Percentiles rank a stretch among this genome's conserved stretches.
These are phyloP conservation scores for Marsdenia floribunda DNA, from an alignment of 257 asterid genomes.

Conservation along the genomic window DNA sequence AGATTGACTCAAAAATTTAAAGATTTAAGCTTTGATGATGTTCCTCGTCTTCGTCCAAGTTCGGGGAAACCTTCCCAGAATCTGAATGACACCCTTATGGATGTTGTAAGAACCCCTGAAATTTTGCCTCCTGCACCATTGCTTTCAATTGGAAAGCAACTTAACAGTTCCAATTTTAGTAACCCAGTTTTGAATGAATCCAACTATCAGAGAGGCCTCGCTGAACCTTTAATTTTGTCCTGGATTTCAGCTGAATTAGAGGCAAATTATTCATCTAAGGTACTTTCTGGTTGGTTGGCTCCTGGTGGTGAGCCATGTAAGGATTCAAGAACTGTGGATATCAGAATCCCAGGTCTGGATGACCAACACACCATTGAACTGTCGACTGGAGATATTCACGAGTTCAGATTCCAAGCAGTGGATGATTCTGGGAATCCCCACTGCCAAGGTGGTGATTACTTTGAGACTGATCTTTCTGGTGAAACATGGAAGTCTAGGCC, in stretches of 20 bases:
- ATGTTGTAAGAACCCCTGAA: slow-evolving; percentile 24
- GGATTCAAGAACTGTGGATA: slow-evolving; percentile 55
- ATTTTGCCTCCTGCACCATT: slow-evolving; percentile 15
- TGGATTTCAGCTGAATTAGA: slow-evolving; percentile 67
- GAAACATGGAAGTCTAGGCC: slow-evolving; percentile 87
- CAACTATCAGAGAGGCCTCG: slow-evolving; percentile 7
- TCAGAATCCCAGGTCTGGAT: slow-evolving; percentile 49
- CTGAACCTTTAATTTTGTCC: slow-evolving; percentile 17
- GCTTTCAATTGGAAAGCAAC: slow-evolving; percentile 16
- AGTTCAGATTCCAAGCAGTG: slow-evolving; percentile 66
- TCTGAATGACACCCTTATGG: slow-evolving; percentile 25
- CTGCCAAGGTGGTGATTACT: slow-evolving; percentile 89
- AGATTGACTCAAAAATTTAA: slow-evolving; percentile 13
- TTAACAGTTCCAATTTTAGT: slow-evolving; percentile 21
- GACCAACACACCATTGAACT: slow-evolving; percentile 31
- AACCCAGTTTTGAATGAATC: slow-evolving; percentile 25
- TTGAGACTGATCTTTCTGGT: slow-evolving; percentile 77
- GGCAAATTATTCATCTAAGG: slow-evolving; percentile 54
- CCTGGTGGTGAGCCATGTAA: slow-evolving; percentile 69
- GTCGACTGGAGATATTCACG: slow-evolving; percentile 61
- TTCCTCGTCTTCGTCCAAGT: slow-evolving; percentile 20
- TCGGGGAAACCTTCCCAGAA: slow-evolving; percentile 17
- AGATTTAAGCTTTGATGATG: slow-evolving; percentile 34
- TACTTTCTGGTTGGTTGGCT: slow-evolving; percentile 50
- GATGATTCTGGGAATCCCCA: slow-evolving; percentile 59